These are phyloP conservation scores for Tephrocybe sp. DNA, from an alignment of 768 basidiomycete species.

Conservation along the genomic window DNA sequence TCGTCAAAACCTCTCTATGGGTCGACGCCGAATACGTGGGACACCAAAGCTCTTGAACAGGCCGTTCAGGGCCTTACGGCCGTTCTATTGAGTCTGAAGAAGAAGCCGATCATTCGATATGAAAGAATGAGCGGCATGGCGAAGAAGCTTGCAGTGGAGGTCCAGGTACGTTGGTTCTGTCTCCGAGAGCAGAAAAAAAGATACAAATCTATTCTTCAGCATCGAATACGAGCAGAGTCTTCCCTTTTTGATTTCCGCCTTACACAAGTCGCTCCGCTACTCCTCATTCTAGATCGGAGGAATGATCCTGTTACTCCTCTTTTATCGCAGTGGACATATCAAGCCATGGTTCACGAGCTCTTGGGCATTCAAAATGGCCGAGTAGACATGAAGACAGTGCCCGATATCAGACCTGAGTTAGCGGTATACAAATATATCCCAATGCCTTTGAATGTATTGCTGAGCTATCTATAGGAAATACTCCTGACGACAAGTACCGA, in stretches of 20 bases:
- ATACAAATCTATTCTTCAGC: constrained; percentile 40
- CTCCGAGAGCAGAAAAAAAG: not conserved
- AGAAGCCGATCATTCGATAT: constrained; percentile 92
- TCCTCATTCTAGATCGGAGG: constrained; percentile 91
- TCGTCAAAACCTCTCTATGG: constrained; percentile 68
- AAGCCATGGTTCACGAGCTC: constrained; percentile 98
- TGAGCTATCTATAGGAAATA: constrained; percentile 64
- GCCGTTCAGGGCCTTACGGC: constrained; percentile 81
- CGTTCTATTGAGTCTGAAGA: constrained; percentile 90
- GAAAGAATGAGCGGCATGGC: constrained; percentile 94
- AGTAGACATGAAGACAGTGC: constrained; percentile 80
- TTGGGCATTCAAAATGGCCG: constrained; percentile 93
- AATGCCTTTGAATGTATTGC: constrained; percentile 7
- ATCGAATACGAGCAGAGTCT: constrained; percentile 77
- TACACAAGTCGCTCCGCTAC: constrained; percentile 83
- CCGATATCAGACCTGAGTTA: constrained; percentile 84
- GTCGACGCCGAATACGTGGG: constrained; percentile 71
- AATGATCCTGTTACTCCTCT: constrained; percentile 98
- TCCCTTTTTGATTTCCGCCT: constrained; percentile 90
- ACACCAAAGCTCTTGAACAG: constrained; percentile 70
- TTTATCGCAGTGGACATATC: constrained; percentile 98
- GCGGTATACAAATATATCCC: constrained; percentile 66
- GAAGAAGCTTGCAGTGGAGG: constrained; percentile 81
- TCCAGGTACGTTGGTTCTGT: constrained; percentile 57
- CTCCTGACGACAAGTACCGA: constrained; percentile 90